Evolutionary conservation across 2,329 filamentous ascomycete species (phyloP).

Genomic region (Clonostachys solani): DNA sequence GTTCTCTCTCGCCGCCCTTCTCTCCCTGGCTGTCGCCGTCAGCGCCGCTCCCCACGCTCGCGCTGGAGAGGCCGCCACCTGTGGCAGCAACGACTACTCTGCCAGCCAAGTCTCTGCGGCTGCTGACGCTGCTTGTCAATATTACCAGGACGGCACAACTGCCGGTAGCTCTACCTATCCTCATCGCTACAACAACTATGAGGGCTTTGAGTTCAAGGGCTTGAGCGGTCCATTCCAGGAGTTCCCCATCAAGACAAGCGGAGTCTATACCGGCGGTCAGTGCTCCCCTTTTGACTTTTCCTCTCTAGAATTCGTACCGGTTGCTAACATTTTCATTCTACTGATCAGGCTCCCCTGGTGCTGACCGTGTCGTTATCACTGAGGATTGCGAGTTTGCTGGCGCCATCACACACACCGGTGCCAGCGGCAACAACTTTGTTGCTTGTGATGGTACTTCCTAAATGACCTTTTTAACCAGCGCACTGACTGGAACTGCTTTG

Average conservation of each 20-base stretch:
- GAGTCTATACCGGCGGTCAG: conserved; percentile 27
- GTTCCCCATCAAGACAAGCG: conserved; percentile 27
- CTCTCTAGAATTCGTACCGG: not conserved
- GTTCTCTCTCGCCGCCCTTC: conserved; percentile 14
- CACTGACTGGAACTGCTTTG: too few relatives aligned
- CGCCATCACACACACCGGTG: conserved; percentile 67
- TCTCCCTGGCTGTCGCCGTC: conserved; percentile 17
- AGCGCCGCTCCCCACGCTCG: conserved; percentile 15
- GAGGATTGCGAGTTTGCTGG: conserved; percentile 56
- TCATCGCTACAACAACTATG: conserved; percentile 31
- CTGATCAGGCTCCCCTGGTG: conserved; percentile 41
- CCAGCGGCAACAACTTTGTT: conserved; percentile 64
- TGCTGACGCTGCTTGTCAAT: conserved; percentile 10
- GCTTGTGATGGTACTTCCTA: conserved; percentile 36
- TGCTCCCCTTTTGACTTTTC: not conserved
- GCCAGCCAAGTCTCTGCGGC: conserved; percentile 18
- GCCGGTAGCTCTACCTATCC: conserved; percentile 25
- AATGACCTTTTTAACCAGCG: not conserved
- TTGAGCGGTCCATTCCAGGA: conserved; percentile 28
- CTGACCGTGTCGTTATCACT: conserved; percentile 62
- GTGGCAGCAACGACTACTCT: conserved; percentile 21
- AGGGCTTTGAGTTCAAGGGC: conserved; percentile 27
- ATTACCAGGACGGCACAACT: conserved; percentile 7
- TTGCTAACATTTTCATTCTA: not conserved
- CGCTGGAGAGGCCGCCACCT: conserved; percentile 16